phyloP scores from a whole-genome alignment of 345 rosid genomes.

The Corchorus olitorius region DNA sequence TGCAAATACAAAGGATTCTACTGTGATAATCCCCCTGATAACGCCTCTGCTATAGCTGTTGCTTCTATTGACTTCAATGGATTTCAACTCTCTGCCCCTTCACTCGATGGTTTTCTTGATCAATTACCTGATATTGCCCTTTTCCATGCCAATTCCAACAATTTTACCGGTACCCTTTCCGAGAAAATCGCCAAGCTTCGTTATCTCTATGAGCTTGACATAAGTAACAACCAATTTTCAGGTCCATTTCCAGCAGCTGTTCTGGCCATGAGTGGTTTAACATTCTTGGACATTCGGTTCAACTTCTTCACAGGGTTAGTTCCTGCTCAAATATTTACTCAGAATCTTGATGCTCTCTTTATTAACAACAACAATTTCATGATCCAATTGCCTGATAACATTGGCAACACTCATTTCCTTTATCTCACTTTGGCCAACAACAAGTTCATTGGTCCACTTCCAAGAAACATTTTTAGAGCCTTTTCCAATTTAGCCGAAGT shows the following conservation, averaged over 20 bases:
- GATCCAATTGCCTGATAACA: conserved; percentile 50
- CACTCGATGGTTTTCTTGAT: conserved; percentile 77
- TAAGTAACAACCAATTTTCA: conserved; percentile 72
- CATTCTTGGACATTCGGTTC: conserved; percentile 78
- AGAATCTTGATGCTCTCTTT: conserved; percentile 64
- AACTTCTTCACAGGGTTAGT: conserved; percentile 69
- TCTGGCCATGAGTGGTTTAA: conserved; percentile 50
- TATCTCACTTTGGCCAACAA: conserved; percentile 81
- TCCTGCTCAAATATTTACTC: conserved; percentile 67
- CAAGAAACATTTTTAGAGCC: conserved; percentile 56
- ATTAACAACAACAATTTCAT: conserved; percentile 68
- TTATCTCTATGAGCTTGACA: conserved; percentile 84
- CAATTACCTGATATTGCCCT: conserved; percentile 72
- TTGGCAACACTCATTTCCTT: conserved; percentile 47
- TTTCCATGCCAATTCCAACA: conserved; percentile 89
- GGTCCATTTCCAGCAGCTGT: conserved; percentile 73
- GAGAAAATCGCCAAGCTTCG: conserved; percentile 57
- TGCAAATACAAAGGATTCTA: conserved; percentile 80
- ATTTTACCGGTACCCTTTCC: conserved; percentile 61
- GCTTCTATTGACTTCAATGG: conserved; percentile 94
- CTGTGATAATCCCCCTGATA: conserved; percentile 84
- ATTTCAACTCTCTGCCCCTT: conserved; percentile 70
- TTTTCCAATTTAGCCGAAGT: conserved; percentile 58
- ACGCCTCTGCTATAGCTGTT: conserved; percentile 62
- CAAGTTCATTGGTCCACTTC: conserved; percentile 70